These are phyloP conservation scores for Lenzites betulinus DNA, from an alignment of 768 basidiomycete genomes.

Conservation along the genomic window DNA sequence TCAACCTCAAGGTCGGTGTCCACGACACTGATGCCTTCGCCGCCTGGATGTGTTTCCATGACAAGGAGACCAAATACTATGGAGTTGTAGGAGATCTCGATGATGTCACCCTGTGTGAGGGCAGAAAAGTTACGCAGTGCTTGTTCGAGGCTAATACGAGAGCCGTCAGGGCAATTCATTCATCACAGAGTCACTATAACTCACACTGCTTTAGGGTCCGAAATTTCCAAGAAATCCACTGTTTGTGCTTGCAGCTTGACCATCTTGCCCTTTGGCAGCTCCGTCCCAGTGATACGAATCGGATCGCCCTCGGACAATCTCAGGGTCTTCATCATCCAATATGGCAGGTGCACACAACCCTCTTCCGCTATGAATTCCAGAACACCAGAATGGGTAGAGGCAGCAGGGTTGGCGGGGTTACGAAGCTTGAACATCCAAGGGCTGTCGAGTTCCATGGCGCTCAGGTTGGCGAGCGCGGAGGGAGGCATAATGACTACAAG, in stretches of 20 bases:
- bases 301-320: conserved; percentile 93
- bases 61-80: conserved; percentile 94
- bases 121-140: conserved; percentile 91
- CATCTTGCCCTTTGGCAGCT: conserved; percentile 89
- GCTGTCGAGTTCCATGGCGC: conserved; percentile 81
- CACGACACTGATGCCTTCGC: conserved; percentile 83
- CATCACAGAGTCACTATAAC: conserved; percentile 30
- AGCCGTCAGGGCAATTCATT: not conserved
- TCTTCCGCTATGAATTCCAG: conserved; percentile 99
- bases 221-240: conserved; percentile 94
- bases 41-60: conserved; percentile 90
- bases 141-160: conserved; percentile 75
- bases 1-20: conserved; percentile 99
- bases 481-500: conserved; percentile 92
- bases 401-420: conserved; percentile 83
- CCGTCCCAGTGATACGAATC: conserved; percentile 87
- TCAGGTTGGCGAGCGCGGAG: conserved; percentile 87
- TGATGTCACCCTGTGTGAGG: conserved; percentile 93
- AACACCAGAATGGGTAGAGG: conserved; percentile 94
- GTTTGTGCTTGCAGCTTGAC: conserved; percentile 97
- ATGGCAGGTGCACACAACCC: conserved; percentile 91
- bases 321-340: conserved; percentile 99
- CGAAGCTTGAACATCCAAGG: conserved; percentile 98
- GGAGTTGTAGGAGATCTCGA: conserved; percentile 96
- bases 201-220: conserved; percentile 97